Base-by-base conservation (phyloP, 352 stramenopile genomes). In the Phytopythium kandeliae region DNA sequence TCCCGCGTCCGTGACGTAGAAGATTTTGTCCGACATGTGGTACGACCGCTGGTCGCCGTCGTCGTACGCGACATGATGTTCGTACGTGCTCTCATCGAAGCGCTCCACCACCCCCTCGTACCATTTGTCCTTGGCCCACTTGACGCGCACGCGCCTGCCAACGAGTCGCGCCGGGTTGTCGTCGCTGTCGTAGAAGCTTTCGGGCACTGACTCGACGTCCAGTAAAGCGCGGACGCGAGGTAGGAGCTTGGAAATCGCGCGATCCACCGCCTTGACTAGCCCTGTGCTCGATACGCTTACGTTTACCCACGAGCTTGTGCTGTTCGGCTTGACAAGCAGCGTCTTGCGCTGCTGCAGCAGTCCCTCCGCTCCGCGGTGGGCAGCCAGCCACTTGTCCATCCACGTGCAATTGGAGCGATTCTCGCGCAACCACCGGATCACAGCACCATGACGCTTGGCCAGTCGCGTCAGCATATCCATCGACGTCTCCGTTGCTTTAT, bases 41-140 rank as follows among this genome's bases (percentile, higher is more conserved):
- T 95, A 95, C 46, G 78, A 86, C 21, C 85, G 76, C 64, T 86
- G 79, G 63, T 95, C 85, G 42, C 85, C 85, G 36, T 95, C 85
- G 55, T 95, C 83, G 55, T 95, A 95, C 35, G 74, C 63, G 25
- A 95, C 79, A 34, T 83, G 74, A 54, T 95, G 85, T 45, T 94
- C 81, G 60, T 89, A 92, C 38, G 76, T 79, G 10, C 67, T 64
- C 34, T 90, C 78, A 51, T 95, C 75, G 55, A 93, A 95, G 28
- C 69, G 64, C 52, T 89, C 65, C 12, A 95, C 83, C 28, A 47
- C 51, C 13, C 85, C 85, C 65, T 91, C 78, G 47, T 95, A 95
- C 83, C 83, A 95, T 55, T 94, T 92, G 52, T 95, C 83, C 41
- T 92, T 90, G 21, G 83, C 83, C 85, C 85, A 95, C 54, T 94